Conservation (phyloP, 352 stramenopile genomes). For the Phytophthora idaei region DNA sequence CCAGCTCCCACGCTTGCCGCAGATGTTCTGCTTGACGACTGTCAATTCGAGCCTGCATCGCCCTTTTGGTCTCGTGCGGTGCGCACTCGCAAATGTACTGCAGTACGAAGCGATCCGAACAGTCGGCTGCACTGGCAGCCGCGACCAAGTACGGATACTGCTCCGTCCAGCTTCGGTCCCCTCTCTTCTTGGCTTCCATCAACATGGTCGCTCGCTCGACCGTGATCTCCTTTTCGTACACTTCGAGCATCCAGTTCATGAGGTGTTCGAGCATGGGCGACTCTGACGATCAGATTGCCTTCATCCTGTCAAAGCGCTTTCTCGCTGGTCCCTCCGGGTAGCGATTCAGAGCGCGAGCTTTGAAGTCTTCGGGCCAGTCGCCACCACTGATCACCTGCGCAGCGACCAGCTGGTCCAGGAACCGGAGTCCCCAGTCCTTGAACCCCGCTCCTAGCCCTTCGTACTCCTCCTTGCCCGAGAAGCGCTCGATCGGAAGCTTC, state of each 20-base stretch:
- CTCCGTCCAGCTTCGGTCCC: background rate
- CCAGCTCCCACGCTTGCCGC: background rate
- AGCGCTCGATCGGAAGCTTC: slow-evolving; percentile 6
- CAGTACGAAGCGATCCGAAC: background rate
- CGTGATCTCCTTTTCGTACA: slow-evolving; percentile 10
- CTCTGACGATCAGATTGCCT: background rate
- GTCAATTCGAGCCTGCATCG: slow-evolving; percentile 3
- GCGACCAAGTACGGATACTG: slow-evolving; percentile 5
- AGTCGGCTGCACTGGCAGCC: background rate
- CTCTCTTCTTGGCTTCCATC: background rate
- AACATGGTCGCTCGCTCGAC: slow-evolving; percentile 1
- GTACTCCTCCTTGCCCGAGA: slow-evolving; percentile 2
- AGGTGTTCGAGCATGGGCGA: slow-evolving; percentile 2
- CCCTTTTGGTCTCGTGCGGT: background rate
- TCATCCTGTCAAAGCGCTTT: slow-evolving; percentile 11
- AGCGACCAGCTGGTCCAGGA: background rate
- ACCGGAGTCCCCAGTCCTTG: background rate
- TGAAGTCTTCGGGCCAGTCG: slow-evolving; percentile 1
- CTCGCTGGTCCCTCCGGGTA: background rate
- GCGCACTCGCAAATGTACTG: slow-evolving; percentile 9
- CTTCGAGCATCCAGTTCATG: slow-evolving; percentile 5
- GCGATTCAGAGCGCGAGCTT: background rate
- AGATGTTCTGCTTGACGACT: background rate
- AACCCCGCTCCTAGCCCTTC: background rate
- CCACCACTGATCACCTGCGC: background rate